phyloP scores from a whole-genome alignment of 1,139 yeast species.

The Lizanozyma gosingica region DNA sequence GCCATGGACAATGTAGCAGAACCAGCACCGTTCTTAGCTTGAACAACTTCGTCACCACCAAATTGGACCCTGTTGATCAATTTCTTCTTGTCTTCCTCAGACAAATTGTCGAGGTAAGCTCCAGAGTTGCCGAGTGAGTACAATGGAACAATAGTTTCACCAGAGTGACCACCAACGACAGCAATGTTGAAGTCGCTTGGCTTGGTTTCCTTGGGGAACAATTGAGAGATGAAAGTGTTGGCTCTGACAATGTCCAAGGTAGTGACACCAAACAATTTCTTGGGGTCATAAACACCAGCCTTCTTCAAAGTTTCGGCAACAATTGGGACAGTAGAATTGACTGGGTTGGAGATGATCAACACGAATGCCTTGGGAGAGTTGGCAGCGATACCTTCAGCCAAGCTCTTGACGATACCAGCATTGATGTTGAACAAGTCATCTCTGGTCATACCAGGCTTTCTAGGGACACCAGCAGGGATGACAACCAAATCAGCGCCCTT shows the following conservation, averaged over 20 bases:
- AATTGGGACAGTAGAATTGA: slow-evolving; percentile 67
- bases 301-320: slow-evolving; percentile 63
- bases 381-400: slow-evolving; percentile 50
- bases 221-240: slow-evolving; percentile 38
- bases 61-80: slow-evolving; percentile 85
- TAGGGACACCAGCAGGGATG: slow-evolving; percentile 78
- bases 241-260: slow-evolving; percentile 65
- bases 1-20: slow-evolving; percentile 97
- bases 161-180: slow-evolving; percentile 96
- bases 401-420: slow-evolving; percentile 56
- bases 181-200: slow-evolving; percentile 61
- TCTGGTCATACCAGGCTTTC: slow-evolving; percentile 76
- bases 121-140: slow-evolving; percentile 50
- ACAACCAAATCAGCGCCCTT: slow-evolving; percentile 50
- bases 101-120: slow-evolving; percentile 40
- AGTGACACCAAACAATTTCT: slow-evolving; percentile 63
- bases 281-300: slow-evolving; percentile 54
- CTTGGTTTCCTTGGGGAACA: slow-evolving; percentile 26
- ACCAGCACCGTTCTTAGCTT: slow-evolving; percentile 92
- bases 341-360: slow-evolving; percentile 67
- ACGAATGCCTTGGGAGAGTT: slow-evolving; percentile 55
- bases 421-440: slow-evolving; percentile 69
- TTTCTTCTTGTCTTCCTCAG: slow-evolving; percentile 50
- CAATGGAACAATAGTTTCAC: slow-evolving; percentile 87
- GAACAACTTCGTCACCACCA: slow-evolving; percentile 96